Conservation (phyloP, 306 rosid species). For the Rosa rugosa region DNA sequence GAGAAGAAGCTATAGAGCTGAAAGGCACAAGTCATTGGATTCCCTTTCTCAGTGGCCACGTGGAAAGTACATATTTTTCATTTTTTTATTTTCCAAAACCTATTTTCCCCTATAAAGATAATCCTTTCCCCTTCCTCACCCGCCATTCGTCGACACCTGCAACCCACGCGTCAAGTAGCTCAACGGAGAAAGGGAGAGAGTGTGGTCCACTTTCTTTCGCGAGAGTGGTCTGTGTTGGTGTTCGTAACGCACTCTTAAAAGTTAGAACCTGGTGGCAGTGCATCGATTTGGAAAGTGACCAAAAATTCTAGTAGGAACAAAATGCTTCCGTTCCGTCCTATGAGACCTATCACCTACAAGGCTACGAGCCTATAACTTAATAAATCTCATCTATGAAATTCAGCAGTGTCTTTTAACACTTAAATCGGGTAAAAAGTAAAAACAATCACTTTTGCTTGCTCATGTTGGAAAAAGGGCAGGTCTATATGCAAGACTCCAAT, state of each 20-base stretch:
- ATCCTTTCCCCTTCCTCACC: neutral
- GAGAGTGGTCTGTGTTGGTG: neutral
- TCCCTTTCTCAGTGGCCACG: constrained; percentile 45
- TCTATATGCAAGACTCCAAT: too few relatives aligned
- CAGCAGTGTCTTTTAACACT: neutral
- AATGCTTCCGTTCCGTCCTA: too few relatives aligned
- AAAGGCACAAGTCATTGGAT: constrained; percentile 39
- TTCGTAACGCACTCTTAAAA: neutral
- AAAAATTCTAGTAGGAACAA: neutral
- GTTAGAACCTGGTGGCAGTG: neutral
- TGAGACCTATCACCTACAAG: too few relatives aligned
- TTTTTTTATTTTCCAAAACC: neutral
- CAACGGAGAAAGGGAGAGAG: neutral
- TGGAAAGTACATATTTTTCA: constrained; percentile 35
- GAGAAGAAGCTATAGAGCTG: neutral
- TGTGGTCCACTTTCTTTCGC: neutral
- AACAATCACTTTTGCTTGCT: neutral
- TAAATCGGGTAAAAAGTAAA: neutral
- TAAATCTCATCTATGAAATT: neutral
- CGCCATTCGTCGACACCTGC: too few relatives aligned
- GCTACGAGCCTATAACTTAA: neutral
- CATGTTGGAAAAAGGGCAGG: neutral
- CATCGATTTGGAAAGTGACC: neutral
- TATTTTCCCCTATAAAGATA: neutral
- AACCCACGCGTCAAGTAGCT: constrained; percentile 4